Evolutionary conservation across 2,329 filamentous ascomycete genomes (phyloP).

Genomic region (Fusarium musae): DNA sequence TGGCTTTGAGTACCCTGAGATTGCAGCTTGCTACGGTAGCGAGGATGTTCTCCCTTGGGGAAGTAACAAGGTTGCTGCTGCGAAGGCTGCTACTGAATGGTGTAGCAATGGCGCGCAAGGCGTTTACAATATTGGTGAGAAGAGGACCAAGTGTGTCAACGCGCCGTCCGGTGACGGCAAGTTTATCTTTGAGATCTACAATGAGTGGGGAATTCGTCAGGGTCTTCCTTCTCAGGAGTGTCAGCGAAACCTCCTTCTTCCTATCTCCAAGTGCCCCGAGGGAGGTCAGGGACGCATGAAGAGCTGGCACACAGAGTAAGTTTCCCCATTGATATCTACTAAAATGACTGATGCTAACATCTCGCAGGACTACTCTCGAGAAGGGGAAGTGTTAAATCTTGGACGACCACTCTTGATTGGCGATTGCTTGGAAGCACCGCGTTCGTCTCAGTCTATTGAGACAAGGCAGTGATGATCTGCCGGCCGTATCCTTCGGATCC

Average conservation of each 20-base stretch:
- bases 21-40: background rate
- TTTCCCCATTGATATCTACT: rapidly evolving
- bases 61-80: slow-evolving; percentile 9
- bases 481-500: rapidly evolving
- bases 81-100: background rate
- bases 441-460: too few species aligned
- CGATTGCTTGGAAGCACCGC: too few species aligned
- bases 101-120: background rate
- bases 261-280: background rate
- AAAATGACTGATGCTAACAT: rapidly evolving
- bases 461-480: background rate
- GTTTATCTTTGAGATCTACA: slow-evolving; percentile 12
- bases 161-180: slow-evolving; percentile 8
- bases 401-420: rapidly evolving
- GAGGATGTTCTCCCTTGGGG: background rate
- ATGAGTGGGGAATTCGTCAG: background rate
- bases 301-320: slow-evolving; percentile 24
- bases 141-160: slow-evolving; percentile 9
- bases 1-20: slow-evolving; percentile 1
- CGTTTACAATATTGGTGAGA: background rate
- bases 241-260: background rate
- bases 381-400: background rate
- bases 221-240: background rate
- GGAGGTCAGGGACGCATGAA: slow-evolving; percentile 2
- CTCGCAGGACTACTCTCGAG: background rate